Evolutionary conservation across 805 yeast species (phyloP), one percentile per base, ranked within the genome.

Genomic region (Lipomyces starkeyi): DNA sequence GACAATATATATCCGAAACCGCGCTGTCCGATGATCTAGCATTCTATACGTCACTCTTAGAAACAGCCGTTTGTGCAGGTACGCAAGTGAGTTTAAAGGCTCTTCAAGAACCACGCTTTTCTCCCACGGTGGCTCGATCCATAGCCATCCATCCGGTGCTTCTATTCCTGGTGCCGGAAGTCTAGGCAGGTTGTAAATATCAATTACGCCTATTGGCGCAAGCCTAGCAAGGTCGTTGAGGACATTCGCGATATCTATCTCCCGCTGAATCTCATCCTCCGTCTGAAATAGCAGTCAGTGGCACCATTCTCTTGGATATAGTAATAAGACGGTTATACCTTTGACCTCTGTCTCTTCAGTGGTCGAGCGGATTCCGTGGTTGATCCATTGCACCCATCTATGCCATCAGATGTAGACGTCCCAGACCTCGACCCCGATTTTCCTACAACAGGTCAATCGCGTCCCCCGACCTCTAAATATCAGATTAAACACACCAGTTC

Each of bases 91-190:
- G 11, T 37, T 22, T 6, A 64, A 64, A 62, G 55, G 70, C 72
- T 25, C 59, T 4, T 55, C 8, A 20, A 57, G 27, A 59, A 68
- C 1, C 56, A 59, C 3, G 29, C 67, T 47, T 5, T 68, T 62
- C 3, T 81, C 74, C 67, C 73, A 79, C 20, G 85, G 85, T 9
- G 84, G 78, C 68, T 86, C 87, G 17, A 86, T 76, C 91, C 90
- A 87, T 61, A 60, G 73, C 90, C 91, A 88, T 0, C 80, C 82
- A 73, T 79, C 84, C 5, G 80, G 80, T 0, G 84, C 80, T 9
- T 65, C 66, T 0, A 79, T 43, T 0, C 84, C 84, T 2, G 79
- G 79, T 14, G 80, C 77, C 0, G 80, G 78, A 2, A 79, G 71
- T 0, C 77, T 66, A 0, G 90, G 90, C 0, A 82, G 71, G 43